These are phyloP conservation scores for Lachancea thermotolerans DNA, from an alignment of 805 yeast genomes.

Conservation along the genomic window DNA sequence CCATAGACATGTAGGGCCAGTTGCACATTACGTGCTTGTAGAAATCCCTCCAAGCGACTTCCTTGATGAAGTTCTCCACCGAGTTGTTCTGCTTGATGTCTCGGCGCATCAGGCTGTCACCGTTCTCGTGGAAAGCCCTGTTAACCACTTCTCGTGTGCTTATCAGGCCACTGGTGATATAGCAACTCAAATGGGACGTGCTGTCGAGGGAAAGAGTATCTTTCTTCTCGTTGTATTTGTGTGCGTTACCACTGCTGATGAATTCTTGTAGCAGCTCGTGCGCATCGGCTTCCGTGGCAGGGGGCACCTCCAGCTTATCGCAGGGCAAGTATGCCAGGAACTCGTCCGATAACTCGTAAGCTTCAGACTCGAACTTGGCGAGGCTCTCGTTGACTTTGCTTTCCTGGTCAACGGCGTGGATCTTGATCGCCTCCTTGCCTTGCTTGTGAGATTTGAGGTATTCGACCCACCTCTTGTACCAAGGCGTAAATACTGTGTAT, in stretches of 20 bases:
- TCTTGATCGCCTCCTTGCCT: constrained; percentile 5
- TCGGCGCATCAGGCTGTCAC: constrained; percentile 15
- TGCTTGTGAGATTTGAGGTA: constrained; percentile 20
- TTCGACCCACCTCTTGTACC: constrained; percentile 40
- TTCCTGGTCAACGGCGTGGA: neutral
- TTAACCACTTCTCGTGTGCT: constrained; percentile 37
- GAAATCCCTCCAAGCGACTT: constrained; percentile 55
- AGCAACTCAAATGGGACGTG: constrained; percentile 40
- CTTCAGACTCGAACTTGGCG: constrained; percentile 1
- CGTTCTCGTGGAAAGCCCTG: constrained; percentile 28
- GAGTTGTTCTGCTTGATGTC: constrained; percentile 31
- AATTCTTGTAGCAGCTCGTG: constrained; percentile 15
- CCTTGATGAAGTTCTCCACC: constrained; percentile 41
- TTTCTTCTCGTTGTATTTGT: constrained; percentile 15
- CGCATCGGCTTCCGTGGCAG: constrained; percentile 19
- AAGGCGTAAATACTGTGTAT: constrained; percentile 43
- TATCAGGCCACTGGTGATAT: constrained; percentile 41
- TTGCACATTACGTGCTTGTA: constrained; percentile 42
- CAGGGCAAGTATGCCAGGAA: constrained; percentile 14
- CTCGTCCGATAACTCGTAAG: constrained; percentile 17
- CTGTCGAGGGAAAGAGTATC: constrained; percentile 16
- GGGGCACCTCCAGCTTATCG: constrained; percentile 7
- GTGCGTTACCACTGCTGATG: constrained; percentile 8
- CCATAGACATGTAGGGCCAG: constrained; percentile 49
- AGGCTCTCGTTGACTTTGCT: constrained; percentile 8